phyloP scores from a whole-genome alignment of 2,329 filamentous ascomycete genomes.

The Aschersonia sp. region DNA sequence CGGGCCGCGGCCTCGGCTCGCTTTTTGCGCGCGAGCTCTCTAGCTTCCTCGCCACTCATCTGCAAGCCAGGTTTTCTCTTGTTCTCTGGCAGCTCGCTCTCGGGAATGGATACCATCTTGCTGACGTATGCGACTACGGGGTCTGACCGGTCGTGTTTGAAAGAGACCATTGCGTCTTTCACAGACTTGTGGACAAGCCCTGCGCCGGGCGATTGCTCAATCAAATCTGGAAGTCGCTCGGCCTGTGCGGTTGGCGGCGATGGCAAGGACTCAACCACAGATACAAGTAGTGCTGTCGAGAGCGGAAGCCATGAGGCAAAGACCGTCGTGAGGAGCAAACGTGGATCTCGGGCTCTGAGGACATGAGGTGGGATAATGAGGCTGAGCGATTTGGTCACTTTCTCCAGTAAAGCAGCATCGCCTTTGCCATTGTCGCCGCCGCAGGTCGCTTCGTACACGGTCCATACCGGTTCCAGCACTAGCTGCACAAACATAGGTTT shows the following conservation, averaged over 20 bases:
- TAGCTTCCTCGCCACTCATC: conserved; percentile 77
- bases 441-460: conserved; percentile 80
- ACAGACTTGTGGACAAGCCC: conserved; percentile 53
- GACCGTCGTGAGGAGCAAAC: conserved; percentile 68
- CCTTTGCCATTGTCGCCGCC: conserved; percentile 72
- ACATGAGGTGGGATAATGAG: conserved; percentile 77
- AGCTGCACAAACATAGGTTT: conserved; percentile 98
- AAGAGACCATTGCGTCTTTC: conserved; percentile 68
- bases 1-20: conserved; percentile 76
- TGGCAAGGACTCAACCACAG: conserved; percentile 83
- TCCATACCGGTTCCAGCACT: conserved; percentile 92
- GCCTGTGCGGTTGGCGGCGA: conserved; percentile 71
- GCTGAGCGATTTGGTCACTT: conserved; percentile 83
- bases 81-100: conserved; percentile 82
- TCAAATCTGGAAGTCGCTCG: conserved; percentile 61
- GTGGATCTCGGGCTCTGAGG: conserved; percentile 67
- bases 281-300: conserved; percentile 83
- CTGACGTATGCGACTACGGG: conserved; percentile 91
- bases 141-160: conserved; percentile 53
- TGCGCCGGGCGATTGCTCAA: conserved; percentile 66
- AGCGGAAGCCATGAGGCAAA: conserved; percentile 86
- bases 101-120: conserved; percentile 93
- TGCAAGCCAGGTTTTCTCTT: conserved; percentile 51
- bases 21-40: conserved; percentile 77
- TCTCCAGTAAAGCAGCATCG: conserved; percentile 70